These are phyloP conservation scores for Juglanconis oblonga DNA, from an alignment of 2,329 filamentous ascomycete species.

Conservation along the genomic window DNA sequence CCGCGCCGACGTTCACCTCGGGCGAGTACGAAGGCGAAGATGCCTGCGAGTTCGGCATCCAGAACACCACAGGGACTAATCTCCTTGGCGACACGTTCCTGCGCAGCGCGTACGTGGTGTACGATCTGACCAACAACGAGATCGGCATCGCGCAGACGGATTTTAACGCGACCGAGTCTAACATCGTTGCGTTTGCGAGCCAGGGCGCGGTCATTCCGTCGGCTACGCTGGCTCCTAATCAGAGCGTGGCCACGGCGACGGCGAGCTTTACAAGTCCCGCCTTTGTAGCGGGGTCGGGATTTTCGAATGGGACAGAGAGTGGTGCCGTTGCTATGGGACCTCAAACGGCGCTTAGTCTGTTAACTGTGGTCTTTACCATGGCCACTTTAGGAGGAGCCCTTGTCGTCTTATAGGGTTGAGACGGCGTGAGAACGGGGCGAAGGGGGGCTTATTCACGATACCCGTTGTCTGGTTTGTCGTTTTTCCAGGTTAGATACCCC, in stretches of 20 bases:
- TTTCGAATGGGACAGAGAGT: conserved; percentile 24
- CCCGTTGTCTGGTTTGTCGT: not conserved
- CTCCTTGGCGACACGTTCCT: conserved; percentile 58
- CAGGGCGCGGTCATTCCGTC: conserved; percentile 48
- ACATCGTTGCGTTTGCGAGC: conserved; percentile 49
- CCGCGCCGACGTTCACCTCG: conserved; percentile 32
- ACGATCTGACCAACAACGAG: conserved; percentile 57
- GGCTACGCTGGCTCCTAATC: conserved; percentile 41
- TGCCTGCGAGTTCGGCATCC: conserved; percentile 56
- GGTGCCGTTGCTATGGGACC: conserved; percentile 20
- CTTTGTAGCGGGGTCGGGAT: conserved; percentile 35
- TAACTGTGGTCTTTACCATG: conserved; percentile 17
- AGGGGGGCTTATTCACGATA: too few relatives aligned
- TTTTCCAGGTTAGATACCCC: not conserved
- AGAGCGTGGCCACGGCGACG: conserved; percentile 30
- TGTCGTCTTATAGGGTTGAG: not conserved
- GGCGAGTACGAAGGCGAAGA: conserved; percentile 42
- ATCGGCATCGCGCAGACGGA: conserved; percentile 53
- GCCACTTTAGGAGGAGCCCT: not conserved
- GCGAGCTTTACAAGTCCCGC: conserved; percentile 28
- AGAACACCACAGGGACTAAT: conserved; percentile 41
- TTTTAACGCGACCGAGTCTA: conserved; percentile 50
- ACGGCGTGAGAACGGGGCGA: not conserved
- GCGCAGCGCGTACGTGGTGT: conserved; percentile 59
- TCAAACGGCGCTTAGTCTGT: conserved; percentile 23